Percentiles rank a stretch among this genome's conserved stretches.
phyloP scores from a whole-genome alignment of 2,329 filamentous ascomycete genomes.

The Lasiodiplodia citricola region DNA sequence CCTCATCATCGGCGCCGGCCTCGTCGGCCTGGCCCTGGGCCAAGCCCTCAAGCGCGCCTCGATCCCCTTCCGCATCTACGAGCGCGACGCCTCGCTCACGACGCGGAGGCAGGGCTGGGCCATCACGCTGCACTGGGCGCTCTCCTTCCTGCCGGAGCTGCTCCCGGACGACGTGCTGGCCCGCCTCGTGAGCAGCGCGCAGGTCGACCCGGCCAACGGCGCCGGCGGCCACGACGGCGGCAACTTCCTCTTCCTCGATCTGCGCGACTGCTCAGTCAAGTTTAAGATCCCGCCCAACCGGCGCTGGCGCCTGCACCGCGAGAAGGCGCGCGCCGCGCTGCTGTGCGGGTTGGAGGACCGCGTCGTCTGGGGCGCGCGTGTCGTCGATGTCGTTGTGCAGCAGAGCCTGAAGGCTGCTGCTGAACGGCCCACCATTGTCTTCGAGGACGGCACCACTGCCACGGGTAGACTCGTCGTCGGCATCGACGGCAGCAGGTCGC shows the following conservation, averaged over 20 bases:
- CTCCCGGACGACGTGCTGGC: constrained; percentile 18
- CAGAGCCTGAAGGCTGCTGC: too few relatives aligned
- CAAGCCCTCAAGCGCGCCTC: constrained; percentile 36
- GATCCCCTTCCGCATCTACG: constrained; percentile 34
- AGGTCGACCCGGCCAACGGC: constrained; percentile 30
- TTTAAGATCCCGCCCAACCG: constrained; percentile 49
- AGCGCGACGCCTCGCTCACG: constrained; percentile 32
- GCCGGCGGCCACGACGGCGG: constrained; percentile 40
- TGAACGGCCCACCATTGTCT: background rate
- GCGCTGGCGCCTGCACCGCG: constrained; percentile 39
- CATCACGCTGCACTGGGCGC: constrained; percentile 31
- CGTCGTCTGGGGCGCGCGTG: constrained; percentile 25
- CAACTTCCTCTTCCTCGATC: constrained; percentile 51
- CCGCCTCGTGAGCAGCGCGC: constrained; percentile 19
- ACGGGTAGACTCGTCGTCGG: constrained; percentile 40
- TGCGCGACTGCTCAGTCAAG: constrained; percentile 44
- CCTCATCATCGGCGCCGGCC: constrained; percentile 43
- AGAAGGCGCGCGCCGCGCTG: constrained; percentile 26
- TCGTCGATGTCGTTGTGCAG: constrained; percentile 23
- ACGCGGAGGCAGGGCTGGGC: constrained; percentile 32
- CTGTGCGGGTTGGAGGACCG: constrained; percentile 14
- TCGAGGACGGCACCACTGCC: constrained; percentile 26
- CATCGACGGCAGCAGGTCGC: constrained; percentile 49
- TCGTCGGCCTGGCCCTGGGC: constrained; percentile 43
- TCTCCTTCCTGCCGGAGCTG: constrained; percentile 26